phyloP scores from a whole-genome alignment of 2,329 filamentous ascomycete genomes.

The Microcera coccophila region DNA sequence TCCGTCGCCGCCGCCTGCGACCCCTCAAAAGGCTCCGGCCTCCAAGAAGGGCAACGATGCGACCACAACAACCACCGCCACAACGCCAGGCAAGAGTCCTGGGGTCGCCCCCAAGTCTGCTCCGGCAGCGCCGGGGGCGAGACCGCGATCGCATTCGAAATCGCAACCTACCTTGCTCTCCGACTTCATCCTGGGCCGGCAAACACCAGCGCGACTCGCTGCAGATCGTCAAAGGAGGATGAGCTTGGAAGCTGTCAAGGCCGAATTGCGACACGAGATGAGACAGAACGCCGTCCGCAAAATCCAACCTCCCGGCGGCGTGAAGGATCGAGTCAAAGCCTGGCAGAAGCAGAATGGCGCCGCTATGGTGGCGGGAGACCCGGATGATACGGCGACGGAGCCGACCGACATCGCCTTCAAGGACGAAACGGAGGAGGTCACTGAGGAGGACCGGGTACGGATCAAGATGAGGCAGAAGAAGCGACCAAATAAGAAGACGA shows the following conservation, averaged over 20 bases:
- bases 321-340: conserved; percentile 72
- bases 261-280: conserved; percentile 50
- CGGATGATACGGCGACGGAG: conserved; percentile 51
- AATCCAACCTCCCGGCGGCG: conserved; percentile 61
- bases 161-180: conserved; percentile 45
- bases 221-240: conserved; percentile 52
- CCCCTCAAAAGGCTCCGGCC: conserved; percentile 15
- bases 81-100: conserved; percentile 10
- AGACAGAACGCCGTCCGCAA: conserved; percentile 55
- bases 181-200: conserved; percentile 57
- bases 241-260: conserved; percentile 57
- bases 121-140: conserved; percentile 33
- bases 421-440: conserved; percentile 54
- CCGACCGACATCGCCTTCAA: conserved; percentile 60
- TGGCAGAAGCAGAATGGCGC: conserved; percentile 79
- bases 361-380: conserved; percentile 52
- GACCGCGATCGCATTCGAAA: conserved; percentile 37
- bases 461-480: conserved; percentile 51
- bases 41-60: conserved; percentile 14
- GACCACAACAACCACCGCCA: no score
- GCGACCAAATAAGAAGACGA: conserved; percentile 36
- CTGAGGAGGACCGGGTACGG: conserved; percentile 56
- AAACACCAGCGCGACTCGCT: conserved; percentile 51
- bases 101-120: conserved; percentile 40
- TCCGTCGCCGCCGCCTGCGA: conserved; percentile 19